A percentile compares a stretch with the other conserved stretches of the same genome.
Conservation (phyloP, 352 stramenopile genomes). For the Pythium chondricola region DNA sequence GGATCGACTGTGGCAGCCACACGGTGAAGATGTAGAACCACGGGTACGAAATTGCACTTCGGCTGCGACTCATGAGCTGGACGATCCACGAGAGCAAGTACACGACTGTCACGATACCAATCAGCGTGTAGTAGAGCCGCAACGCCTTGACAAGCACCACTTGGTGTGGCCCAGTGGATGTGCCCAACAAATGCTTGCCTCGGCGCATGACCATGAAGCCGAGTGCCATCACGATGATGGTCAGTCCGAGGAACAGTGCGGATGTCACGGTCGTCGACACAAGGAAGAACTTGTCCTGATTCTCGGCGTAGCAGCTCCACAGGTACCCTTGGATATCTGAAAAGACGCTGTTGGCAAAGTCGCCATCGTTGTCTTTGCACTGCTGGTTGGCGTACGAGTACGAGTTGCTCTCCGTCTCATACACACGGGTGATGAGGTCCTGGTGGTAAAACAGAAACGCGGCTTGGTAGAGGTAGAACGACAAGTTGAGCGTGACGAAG, state of each 20-base stretch:
- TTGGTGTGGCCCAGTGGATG: slow-evolving; percentile 62
- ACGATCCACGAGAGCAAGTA: slow-evolving; percentile 83
- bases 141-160: slow-evolving; percentile 80
- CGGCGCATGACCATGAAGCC: slow-evolving; percentile 84
- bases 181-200: slow-evolving; percentile 66
- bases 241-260: slow-evolving; percentile 70
- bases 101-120: slow-evolving; percentile 78
- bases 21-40: slow-evolving; percentile 89
- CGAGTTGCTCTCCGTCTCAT: slow-evolving; percentile 58
- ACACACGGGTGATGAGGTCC: slow-evolving; percentile 64
- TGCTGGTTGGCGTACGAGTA: slow-evolving; percentile 73
- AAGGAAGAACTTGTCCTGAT: slow-evolving; percentile 74
- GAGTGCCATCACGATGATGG: slow-evolving; percentile 72
- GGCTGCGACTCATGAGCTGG: slow-evolving; percentile 64
- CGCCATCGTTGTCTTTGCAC: slow-evolving; percentile 50
- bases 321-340: slow-evolving; percentile 84
- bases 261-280: slow-evolving; percentile 76
- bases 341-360: slow-evolving; percentile 62
- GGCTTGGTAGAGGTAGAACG: slow-evolving; percentile 81
- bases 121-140: slow-evolving; percentile 80
- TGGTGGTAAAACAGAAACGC: slow-evolving; percentile 62
- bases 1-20: slow-evolving; percentile 81
- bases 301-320: slow-evolving; percentile 69
- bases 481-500: slow-evolving; percentile 63
- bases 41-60: slow-evolving; percentile 66